Conservation (phyloP, 2,329 filamentous ascomycete species). For the Sclerotinia trifoliorum region DNA sequence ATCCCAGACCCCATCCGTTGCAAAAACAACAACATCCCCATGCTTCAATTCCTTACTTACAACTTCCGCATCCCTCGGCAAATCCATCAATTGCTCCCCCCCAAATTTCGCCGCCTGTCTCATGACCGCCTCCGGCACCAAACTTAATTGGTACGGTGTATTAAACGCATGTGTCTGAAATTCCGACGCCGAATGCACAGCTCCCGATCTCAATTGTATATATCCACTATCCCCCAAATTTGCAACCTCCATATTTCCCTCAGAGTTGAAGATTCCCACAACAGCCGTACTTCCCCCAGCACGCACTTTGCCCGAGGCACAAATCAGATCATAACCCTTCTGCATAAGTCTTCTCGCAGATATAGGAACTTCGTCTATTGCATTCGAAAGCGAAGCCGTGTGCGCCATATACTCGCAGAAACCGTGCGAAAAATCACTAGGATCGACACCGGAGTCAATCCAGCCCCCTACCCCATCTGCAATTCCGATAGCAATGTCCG, state of each 20-base stretch:
- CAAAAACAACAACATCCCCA: constrained; percentile 90
- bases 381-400: constrained; percentile 51
- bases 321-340: constrained; percentile 78
- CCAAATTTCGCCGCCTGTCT: constrained; percentile 82
- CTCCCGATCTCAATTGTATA: constrained; percentile 79
- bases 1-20: constrained; percentile 94
- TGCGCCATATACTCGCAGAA: constrained; percentile 91
- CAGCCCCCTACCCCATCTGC: constrained; percentile 96
- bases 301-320: constrained; percentile 66
- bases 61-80: constrained; percentile 79
- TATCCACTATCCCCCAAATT: constrained; percentile 97
- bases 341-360: constrained; percentile 73
- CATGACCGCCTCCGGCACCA: constrained; percentile 77
- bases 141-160: constrained; percentile 90
- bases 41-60: constrained; percentile 75
- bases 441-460: constrained; percentile 88
- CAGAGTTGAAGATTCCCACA: constrained; percentile 71
- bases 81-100: constrained; percentile 75
- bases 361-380: constrained; percentile 42
- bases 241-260: constrained; percentile 79
- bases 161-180: constrained; percentile 97
- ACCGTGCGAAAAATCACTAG: constrained; percentile 91
- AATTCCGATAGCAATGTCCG: constrained; percentile 78
- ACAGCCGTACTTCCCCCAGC: constrained; percentile 92
- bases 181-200: constrained; percentile 76